phyloP scores from a whole-genome alignment of 2,329 filamentous ascomycete species.

The Epichloe sylvatica region DNA sequence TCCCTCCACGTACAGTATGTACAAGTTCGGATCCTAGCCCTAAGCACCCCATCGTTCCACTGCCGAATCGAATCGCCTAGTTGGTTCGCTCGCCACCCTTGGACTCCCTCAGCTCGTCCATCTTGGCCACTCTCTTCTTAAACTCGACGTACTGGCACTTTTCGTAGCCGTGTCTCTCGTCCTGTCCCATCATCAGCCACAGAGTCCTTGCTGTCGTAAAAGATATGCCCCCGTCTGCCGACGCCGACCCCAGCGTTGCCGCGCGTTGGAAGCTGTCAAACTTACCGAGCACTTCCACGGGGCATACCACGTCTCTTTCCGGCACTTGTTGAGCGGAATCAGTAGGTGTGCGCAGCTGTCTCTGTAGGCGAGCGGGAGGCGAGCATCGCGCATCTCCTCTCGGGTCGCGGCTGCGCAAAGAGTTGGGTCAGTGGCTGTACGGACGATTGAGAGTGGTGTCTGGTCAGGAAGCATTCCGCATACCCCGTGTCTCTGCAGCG shows the following conservation, averaged over 20 bases:
- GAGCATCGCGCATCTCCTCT: conserved; percentile 87
- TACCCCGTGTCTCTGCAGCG: conserved; percentile 25
- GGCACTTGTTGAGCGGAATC: conserved; percentile 92
- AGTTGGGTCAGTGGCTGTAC: neutral
- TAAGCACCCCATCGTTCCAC: neutral
- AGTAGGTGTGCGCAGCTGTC: conserved; percentile 91
- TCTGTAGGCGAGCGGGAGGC: conserved; percentile 77
- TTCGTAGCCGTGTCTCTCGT: conserved; percentile 94
- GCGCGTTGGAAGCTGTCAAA: conserved; percentile 5
- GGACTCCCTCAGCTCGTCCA: conserved; percentile 83
- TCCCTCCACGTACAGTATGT: conserved; percentile 1
- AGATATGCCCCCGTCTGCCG: neutral
- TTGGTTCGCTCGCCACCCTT: conserved; percentile 81
- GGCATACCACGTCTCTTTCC: conserved; percentile 79
- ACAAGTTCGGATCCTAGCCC: neutral
- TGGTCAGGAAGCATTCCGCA: conserved; percentile 9
- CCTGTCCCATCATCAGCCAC: conserved; percentile 34
- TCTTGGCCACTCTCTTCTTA: conserved; percentile 96
- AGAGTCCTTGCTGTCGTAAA: neutral
- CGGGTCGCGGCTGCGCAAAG: conserved; percentile 53
- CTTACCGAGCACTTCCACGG: conserved; percentile 96
- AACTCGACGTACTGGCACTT: conserved; percentile 99
- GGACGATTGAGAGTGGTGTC: neutral
- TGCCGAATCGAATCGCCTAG: conserved; percentile 25
- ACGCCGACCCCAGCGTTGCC: neutral